Base-by-base conservation (phyloP, 1,139 yeast species). In the Debaryomycetaceae sp. region DNA sequence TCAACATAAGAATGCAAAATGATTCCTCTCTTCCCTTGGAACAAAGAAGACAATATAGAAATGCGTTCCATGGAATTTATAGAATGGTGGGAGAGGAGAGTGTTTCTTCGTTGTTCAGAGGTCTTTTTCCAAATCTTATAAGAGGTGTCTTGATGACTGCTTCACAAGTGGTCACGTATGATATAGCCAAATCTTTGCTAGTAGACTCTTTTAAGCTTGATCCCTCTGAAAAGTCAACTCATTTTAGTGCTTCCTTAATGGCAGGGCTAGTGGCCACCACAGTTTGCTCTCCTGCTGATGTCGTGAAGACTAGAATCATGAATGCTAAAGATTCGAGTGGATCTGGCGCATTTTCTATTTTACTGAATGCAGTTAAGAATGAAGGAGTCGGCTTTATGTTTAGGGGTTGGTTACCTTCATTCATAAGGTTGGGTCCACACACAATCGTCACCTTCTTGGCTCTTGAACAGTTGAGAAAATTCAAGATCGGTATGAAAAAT, bases 211-310 rank as follows among this genome's bases (percentile, higher is more conserved):
- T 81, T 2, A 63, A 69, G 11, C 62, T 84, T 67, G 83, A 86
- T 55, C 81, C 88, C 36, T 67, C 77, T 24, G 77, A 83, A 45
- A 81, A 81, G 52, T 60, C 82, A 0, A 87, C 96, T 3, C 96
- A 88, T 62, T 87, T 89, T 58, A 60, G 83, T 43, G 48, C 53
- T 9, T 48, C 51, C 23, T 44, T 49, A 34, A 37, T 49, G 14
- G 53, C 53, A 24, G 53, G 53, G 20, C 41, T 49, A 36, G 53
- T 48, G 22, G 51, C 49, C 24, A 49, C 53, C 5, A 89, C 96
- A 0, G 86, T 87, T 20, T 89, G 96, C 62, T 86, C 95, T 1
- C 96, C 96, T 0, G 96, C 93, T 7, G 96, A 89, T 63, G 97
- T 89, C 7, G 84, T 89, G 42, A 89, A 88, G 65, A 89, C 96